A percentile compares a stretch with the other conserved stretches of the same genome.
These are phyloP conservation scores for Musa troglodytarum DNA, from an alignment of 176 grass and related monocot genomes.

Conservation along the genomic window DNA sequence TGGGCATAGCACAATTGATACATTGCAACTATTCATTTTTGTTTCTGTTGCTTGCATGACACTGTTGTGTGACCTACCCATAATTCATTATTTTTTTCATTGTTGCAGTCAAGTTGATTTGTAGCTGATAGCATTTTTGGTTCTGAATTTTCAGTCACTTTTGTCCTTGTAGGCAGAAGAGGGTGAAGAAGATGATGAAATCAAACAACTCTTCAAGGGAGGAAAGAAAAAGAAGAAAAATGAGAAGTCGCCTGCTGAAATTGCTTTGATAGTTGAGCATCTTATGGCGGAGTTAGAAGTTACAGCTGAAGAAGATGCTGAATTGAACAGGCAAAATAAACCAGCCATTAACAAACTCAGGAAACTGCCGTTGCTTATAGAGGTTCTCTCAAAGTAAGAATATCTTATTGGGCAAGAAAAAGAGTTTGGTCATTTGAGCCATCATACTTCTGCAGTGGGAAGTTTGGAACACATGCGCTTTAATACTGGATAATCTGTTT, in stretches of 20 bases:
- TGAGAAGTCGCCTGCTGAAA: conserved; percentile 77
- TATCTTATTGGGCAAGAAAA: background rate
- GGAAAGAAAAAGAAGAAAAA: conserved; percentile 92
- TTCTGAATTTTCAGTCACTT: background rate
- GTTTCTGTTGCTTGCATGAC: too few species aligned
- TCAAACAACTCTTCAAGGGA: conserved; percentile 72
- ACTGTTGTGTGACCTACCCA: too few species aligned
- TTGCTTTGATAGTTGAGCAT: conserved; percentile 85
- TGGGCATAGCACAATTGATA: too few species aligned
- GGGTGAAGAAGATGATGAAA: conserved; percentile 83
- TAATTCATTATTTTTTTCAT: too few species aligned
- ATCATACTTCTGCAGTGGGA: background rate
- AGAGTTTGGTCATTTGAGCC: background rate
- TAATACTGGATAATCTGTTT: too few species aligned
- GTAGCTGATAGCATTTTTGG: background rate
- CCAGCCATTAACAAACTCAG: conserved; percentile 98
- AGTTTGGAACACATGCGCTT: too few species aligned
- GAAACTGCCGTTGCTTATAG: conserved; percentile 89
- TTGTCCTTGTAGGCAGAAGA: conserved; percentile 58
- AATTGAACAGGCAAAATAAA: conserved; percentile 89
- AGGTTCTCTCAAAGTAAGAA: conserved; percentile 94
- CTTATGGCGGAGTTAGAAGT: conserved; percentile 97
- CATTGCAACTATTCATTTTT: too few species aligned
- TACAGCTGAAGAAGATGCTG: conserved; percentile 95
- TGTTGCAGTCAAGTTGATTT: too few species aligned